Evolutionary conservation across 2,329 filamentous ascomycete genomes (phyloP).

Genomic region (Phyllosticta capitalensis): DNA sequence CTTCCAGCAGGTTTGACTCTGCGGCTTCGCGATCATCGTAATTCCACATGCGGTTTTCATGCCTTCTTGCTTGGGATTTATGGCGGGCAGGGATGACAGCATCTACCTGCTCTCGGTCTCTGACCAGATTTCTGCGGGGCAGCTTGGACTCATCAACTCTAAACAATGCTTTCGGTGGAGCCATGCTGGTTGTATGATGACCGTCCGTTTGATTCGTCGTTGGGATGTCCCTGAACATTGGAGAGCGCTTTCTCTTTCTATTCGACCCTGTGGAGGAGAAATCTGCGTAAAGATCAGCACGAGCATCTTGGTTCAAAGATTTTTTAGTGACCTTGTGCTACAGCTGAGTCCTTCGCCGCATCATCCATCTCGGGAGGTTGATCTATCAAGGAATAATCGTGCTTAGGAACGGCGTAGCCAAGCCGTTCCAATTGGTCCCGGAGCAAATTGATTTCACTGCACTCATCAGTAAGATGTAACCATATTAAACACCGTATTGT

Average conservation of each 20-base stretch:
- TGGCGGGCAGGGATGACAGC: background rate
- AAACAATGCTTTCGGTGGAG: background rate
- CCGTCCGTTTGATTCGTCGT: background rate
- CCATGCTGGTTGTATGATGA: background rate
- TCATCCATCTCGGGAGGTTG: background rate
- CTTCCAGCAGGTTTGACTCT: background rate
- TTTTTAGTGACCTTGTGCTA: background rate
- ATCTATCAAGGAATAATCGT: background rate
- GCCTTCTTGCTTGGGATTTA: background rate
- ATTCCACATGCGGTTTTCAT: background rate
- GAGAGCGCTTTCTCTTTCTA: background rate
- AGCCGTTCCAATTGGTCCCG: slow-evolving; percentile 7
- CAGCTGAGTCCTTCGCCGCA: background rate
- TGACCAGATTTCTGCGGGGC: background rate
- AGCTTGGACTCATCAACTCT: background rate
- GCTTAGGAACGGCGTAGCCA: slow-evolving; percentile 8
- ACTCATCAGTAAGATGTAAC: background rate
- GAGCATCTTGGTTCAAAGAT: background rate
- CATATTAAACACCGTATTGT: too few relatives aligned
- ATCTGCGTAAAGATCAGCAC: background rate
- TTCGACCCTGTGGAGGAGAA: too few relatives aligned
- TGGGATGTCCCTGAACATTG: background rate
- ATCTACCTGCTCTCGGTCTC: background rate
- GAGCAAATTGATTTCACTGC: slow-evolving; percentile 9
- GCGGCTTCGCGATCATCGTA: too few relatives aligned